These are phyloP conservation scores for Cladosporium colombiae DNA, from an alignment of 2,329 filamentous ascomycete genomes.

Conservation along the genomic window DNA sequence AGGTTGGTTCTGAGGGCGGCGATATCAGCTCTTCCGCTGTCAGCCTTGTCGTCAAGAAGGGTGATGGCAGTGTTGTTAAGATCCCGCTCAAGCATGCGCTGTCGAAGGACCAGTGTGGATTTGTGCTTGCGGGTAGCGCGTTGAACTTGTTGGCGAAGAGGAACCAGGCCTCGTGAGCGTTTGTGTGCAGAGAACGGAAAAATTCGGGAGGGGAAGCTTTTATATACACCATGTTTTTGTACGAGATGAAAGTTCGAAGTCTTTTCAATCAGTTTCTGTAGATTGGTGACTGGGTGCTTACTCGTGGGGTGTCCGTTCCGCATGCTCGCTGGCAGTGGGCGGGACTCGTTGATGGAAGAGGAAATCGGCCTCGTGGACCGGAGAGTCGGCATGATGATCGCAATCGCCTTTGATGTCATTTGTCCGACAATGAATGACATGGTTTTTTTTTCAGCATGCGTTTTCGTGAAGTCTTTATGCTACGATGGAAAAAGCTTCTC, in stretches of 20 bases:
- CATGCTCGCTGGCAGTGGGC: too few relatives aligned
- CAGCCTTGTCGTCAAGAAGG: constrained; percentile 54
- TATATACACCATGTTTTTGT: constrained; percentile 9
- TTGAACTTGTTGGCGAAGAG: constrained; percentile 81
- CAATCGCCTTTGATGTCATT: too few relatives aligned
- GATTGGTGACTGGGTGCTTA: too few relatives aligned
- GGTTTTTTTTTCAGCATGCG: too few relatives aligned
- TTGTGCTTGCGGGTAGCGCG: constrained; percentile 90
- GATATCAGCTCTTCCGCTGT: constrained; percentile 47
- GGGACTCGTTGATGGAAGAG: too few relatives aligned
- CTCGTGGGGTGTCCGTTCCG: too few relatives aligned
- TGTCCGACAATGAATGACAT: too few relatives aligned
- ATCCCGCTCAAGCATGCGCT: constrained; percentile 85
- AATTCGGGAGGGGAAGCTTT: not conserved
- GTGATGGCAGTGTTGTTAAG: constrained; percentile 61
- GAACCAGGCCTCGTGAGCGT: constrained; percentile 29
- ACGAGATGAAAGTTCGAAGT: not conserved
- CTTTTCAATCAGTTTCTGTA: not conserved
- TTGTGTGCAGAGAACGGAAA: not conserved
- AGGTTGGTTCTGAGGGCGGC: constrained; percentile 73
- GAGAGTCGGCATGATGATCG: too few relatives aligned
- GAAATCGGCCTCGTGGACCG: too few relatives aligned
- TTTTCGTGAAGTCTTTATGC: too few relatives aligned
- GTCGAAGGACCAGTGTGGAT: constrained; percentile 84
- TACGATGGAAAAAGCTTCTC: too few relatives aligned